Base-by-base conservation (phyloP, 192 early-diverging fungal species). In the Backusella sp. region DNA sequence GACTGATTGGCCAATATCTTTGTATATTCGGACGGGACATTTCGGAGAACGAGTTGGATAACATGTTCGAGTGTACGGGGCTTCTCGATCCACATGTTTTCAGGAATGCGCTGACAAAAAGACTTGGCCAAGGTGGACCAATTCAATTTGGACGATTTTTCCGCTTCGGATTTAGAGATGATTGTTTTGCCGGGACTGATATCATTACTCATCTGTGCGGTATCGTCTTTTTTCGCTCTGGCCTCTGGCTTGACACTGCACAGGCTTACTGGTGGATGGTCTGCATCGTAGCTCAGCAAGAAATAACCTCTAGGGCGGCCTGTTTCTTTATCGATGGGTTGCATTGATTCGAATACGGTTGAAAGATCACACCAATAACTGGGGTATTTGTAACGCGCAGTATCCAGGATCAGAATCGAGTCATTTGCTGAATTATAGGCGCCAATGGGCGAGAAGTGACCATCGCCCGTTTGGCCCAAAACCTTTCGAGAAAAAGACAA, bases 401-500 rank as follows among this genome's bases (percentile, higher is more conserved):
- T 94, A 77, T 98, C 97, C 23, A 97, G 81, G 6, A 98, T 93
- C 46, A 98, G 83, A 4, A 91, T 94, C 77, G 87, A 87, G 69
- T 93, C 88, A 6, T 85, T 80, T n/a, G 82, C 90, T 12, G 89
- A 84, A 65, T 95, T 89, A 76, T 92, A 97, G 5, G 90, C 94
- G 11, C 92, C 95, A 74, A 98, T 91, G 19, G 97, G 97, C n/a
- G 84, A 91, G 70, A 96, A 98, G 73, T 98, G 96, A 1, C 96
- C 97, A 77, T 97, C 96, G 35, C 97, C 97, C 1, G 96, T 98
- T 81, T 97, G 96, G 12, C 87, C 86, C 32, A 98, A 85, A 0
- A 85, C 76, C 26, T 86, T 84, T 15, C 97, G 86, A 0, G 91
- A 93, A 76, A 96, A 98, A 1, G 94, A 95, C 49, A 96, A 85